Conservation (phyloP, 148 eudicot species). For the Silene uniflora region DNA sequence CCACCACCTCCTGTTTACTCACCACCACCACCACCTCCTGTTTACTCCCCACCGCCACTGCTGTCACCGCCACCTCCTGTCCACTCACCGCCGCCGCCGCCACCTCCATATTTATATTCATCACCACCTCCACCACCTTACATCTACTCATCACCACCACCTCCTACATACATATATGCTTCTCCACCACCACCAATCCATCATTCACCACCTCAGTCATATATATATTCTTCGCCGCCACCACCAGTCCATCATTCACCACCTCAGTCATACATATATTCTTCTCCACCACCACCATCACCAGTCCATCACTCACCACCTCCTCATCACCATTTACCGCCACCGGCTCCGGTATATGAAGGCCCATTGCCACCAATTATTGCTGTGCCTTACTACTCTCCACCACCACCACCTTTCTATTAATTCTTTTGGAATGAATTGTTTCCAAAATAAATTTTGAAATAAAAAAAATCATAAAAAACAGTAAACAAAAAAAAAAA, state of each 20-base stretch:
- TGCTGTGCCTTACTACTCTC: constrained; percentile 25
- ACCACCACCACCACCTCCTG: not conserved
- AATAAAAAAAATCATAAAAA: constrained; percentile 26
- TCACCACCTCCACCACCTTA: constrained; percentile 26
- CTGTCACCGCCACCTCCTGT: not conserved
- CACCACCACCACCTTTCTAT: constrained; percentile 87
- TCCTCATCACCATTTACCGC: constrained; percentile 20
- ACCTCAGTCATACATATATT: constrained; percentile 7
- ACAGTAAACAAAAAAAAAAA: constrained; percentile 27
- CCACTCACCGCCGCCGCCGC: not conserved
- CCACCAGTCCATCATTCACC: constrained; percentile 32
- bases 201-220: constrained; percentile 42
- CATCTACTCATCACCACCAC: constrained; percentile 22
- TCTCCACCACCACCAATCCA: constrained; percentile 15
- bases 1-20: not conserved
- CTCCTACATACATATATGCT: no score
- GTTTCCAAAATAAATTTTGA: constrained; percentile 33
- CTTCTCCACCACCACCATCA: constrained; percentile 30
- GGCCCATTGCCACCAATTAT: constrained; percentile 57
- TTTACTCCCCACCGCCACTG: not conserved
- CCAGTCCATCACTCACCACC: constrained; percentile 31
- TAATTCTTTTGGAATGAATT: constrained; percentile 62
- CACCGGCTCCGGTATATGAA: constrained; percentile 45
- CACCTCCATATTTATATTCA: constrained; percentile 10
- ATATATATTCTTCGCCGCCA: constrained; percentile 51